These are phyloP conservation scores for Tubosaeta sp. DNA, from an alignment of 768 basidiomycete species.

Conservation along the genomic window DNA sequence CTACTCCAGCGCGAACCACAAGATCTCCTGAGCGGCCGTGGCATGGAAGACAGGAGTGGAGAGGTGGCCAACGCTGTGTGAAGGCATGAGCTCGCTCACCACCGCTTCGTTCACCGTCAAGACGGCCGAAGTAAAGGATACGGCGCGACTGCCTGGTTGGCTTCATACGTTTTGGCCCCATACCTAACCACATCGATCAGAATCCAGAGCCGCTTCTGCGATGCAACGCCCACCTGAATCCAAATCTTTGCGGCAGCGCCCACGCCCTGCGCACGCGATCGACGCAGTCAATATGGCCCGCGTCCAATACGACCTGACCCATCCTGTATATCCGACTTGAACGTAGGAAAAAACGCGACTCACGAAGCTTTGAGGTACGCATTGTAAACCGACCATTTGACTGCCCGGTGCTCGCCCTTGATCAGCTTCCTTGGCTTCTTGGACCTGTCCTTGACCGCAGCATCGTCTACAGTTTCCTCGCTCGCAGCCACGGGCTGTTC, in stretches of 20 bases:
- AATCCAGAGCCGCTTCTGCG: neutral
- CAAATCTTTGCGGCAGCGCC: conserved; percentile 30
- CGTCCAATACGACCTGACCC: conserved; percentile 29
- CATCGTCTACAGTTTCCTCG: conserved; percentile 11
- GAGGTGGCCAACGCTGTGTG: conserved; percentile 13
- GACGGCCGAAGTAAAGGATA: conserved; percentile 17
- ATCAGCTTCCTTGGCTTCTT: conserved; percentile 73
- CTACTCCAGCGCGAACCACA: conserved; percentile 21
- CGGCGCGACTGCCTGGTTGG: conserved; percentile 1
- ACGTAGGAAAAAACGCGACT: conserved; percentile 1
- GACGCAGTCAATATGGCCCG: conserved; percentile 21
- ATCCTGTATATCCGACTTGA: neutral
- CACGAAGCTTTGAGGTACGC: conserved; percentile 71
- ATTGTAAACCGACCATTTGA: conserved; percentile 72
- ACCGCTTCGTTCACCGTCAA: conserved; percentile 29
- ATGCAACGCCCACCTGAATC: conserved; percentile 19
- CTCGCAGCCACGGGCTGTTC: conserved; percentile 31
- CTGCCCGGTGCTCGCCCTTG: conserved; percentile 83
- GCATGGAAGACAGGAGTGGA: conserved; percentile 16
- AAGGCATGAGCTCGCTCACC: conserved; percentile 23
- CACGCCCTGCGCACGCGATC: conserved; percentile 21
- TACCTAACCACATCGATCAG: conserved; percentile 14
- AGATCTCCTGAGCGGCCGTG: conserved; percentile 2
- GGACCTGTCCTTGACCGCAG: neutral
- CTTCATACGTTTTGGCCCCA: conserved; percentile 28